A percentile compares a stretch with the other conserved stretches of the same genome.
These are phyloP conservation scores for Sporisorium sorghi DNA, from an alignment of 1,284 basidiomycete species.

Conservation along the genomic window DNA sequence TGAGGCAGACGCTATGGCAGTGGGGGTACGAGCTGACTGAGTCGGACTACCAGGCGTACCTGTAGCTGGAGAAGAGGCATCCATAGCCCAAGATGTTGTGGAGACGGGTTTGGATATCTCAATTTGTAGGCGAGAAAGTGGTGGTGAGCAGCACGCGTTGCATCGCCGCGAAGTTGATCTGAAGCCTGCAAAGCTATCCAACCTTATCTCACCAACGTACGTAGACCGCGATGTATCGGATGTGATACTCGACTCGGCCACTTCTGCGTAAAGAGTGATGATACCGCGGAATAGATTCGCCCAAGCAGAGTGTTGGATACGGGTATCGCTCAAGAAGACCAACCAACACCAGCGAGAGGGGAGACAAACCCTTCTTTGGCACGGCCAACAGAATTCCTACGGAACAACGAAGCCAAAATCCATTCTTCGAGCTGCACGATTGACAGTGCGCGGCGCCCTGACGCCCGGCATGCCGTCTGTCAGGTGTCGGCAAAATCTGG, in stretches of 20 bases:
- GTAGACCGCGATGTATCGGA: too few relatives aligned
- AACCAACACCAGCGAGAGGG: too few relatives aligned
- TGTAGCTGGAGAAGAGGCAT: constrained; percentile 9
- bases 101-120: too few relatives aligned
- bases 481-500: background rate
- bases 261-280: too few relatives aligned
- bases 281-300: background rate
- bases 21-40: constrained; percentile 68
- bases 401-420: too few relatives aligned
- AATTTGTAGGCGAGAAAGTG: too few relatives aligned
- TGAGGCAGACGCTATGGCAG: constrained; percentile 66
- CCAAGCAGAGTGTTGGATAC: too few relatives aligned
- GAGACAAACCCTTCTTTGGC: background rate
- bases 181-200: background rate
- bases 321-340: background rate
- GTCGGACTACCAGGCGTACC: constrained; percentile 56
- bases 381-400: background rate
- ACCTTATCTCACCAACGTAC: background rate
- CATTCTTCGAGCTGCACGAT: background rate
- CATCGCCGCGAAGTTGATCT: too few relatives aligned
- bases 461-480: background rate
- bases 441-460: background rate
- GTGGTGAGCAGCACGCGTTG: too few relatives aligned
- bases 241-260: too few relatives aligned
- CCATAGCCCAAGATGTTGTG: too few relatives aligned